Conservation (phyloP, 2,329 filamentous ascomycete species). For the Cercospora nicotianae region DNA sequence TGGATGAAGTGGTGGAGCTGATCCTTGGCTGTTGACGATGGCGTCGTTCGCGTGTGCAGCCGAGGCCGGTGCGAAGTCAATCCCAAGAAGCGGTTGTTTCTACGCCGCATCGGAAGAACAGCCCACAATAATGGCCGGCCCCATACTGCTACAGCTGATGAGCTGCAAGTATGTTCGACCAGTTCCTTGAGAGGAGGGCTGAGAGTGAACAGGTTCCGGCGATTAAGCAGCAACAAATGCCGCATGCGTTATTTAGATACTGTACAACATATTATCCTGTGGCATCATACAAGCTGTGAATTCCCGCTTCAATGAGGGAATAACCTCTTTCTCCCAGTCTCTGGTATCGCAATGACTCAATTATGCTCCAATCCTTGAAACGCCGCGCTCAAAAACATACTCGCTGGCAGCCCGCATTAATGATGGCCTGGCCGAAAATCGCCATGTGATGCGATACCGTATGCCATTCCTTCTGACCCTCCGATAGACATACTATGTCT, state of each 20-base stretch:
- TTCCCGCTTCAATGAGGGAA: not conserved
- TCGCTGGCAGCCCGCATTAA: not conserved
- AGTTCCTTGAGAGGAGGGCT: not conserved
- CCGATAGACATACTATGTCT: slow-evolving; percentile 13
- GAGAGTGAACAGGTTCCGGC: not conserved
- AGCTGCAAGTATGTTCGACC: not conserved
- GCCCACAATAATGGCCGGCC: not conserved
- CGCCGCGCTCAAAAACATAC: not conserved
- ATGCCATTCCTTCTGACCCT: not conserved
- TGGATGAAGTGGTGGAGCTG: not conserved
- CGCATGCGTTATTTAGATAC: not conserved
- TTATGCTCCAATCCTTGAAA: not conserved
- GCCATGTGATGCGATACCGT: slow-evolving; percentile 7
- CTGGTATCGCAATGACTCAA: slow-evolving; percentile 3
- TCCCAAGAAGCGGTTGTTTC: not conserved
- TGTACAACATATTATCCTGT: slow-evolving; percentile 2
- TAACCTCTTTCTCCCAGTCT: not conserved
- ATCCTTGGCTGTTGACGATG: not conserved
- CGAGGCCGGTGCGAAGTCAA: slow-evolving; percentile 4
- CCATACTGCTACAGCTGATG: not conserved
- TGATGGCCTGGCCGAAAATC: not conserved
- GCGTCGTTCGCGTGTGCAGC: not conserved
- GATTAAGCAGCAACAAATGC: not conserved
- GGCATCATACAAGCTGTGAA: not conserved
- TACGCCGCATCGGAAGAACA: not conserved